Base-by-base conservation (phyloP, 441 rosid genomes). In the Corymbia calophylla region DNA sequence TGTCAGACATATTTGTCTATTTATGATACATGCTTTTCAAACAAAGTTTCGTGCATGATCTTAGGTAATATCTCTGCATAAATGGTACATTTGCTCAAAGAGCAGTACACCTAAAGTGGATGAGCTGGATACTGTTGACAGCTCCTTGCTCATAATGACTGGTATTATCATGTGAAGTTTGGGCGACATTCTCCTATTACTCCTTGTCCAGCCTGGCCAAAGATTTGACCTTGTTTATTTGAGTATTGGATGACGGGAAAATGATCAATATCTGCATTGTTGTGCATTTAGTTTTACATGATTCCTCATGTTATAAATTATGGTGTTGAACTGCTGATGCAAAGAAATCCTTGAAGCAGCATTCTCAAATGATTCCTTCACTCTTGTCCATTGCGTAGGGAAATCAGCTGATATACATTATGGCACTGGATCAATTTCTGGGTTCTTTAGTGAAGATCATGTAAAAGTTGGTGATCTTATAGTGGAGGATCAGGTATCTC, bases 361-460 rank as follows among this genome's bases (percentile, higher is more conserved):
- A 44, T 77, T 77, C 12, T 88, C 53, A 55, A 51, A 56, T 64
- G 66, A 32, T 92, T 44, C 88, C 55, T 9, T 82, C 10, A 5
- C 89, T 54, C 80, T 35, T n/a, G 39, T 89, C 19, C 32, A 44
- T 14, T n/a, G 25, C 85, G 53, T 91, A 97, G 99, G 97, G 87
- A 95, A 95, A 92, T 77, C 94, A 1, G 99, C 97, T 1, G 95
- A 89, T 54, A 97, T 97, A 90, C 99, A 91, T 87, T 97, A 97
- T 88, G 97, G 99, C n/a, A 94, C 96, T 89, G 99, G 99, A 89
- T 93, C 98, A 86, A 93, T 97, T 91, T 94, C 97, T 88, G 97
- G 98, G 62, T 96, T 95, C 94, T 96, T 95, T 86, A 96, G 97
- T 86, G 90, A 95, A 90, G 99, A 97, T 91, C 70, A 92, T 92